A percentile compares a stretch with the other conserved stretches of the same genome.
Evolutionary conservation across 1,284 basidiomycete species (phyloP).

Genomic region (Trichosporon sp.): DNA sequence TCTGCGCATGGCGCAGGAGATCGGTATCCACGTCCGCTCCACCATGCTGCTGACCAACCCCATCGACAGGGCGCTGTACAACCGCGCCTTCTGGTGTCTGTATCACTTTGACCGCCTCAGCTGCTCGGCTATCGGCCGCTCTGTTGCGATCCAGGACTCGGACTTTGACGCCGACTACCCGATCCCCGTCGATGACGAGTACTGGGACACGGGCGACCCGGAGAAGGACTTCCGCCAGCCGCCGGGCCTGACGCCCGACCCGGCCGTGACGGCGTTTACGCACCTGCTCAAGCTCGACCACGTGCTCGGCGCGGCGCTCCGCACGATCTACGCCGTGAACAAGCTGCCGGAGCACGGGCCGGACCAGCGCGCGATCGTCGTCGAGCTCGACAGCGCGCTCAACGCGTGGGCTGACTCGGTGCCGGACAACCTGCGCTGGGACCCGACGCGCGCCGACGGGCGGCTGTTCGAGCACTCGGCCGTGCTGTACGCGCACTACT

Average conservation of each 20-base stretch:
- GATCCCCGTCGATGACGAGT: conserved; percentile 79
- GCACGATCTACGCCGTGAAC: conserved; percentile 69
- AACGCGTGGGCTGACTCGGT: conserved; percentile 70
- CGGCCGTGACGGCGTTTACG: conserved; percentile 60
- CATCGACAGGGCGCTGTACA: conserved; percentile 64
- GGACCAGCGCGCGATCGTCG: conserved; percentile 67
- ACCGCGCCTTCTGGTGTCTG: conserved; percentile 70
- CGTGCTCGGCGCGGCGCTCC: conserved; percentile 64
- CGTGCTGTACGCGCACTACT: conserved; percentile 62
- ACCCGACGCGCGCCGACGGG: conserved; percentile 61
- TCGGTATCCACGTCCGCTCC: conserved; percentile 46
- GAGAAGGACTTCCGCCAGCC: conserved; percentile 60
- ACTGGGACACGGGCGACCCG: conserved; percentile 58
- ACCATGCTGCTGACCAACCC: conserved; percentile 37
- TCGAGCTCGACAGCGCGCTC: conserved; percentile 64
- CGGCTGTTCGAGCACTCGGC: conserved; percentile 67
- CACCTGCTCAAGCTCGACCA: conserved; percentile 65
- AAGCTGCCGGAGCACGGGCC: conserved; percentile 56
- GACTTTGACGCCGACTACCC: conserved; percentile 76
- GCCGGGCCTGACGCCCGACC: conserved; percentile 41
- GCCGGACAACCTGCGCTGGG: conserved; percentile 69
- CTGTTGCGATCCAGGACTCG: conserved; percentile 77
- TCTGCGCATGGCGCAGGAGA: conserved; percentile 58
- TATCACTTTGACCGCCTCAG: conserved; percentile 54
- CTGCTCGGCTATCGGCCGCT: conserved; percentile 69